Conservation (phyloP, 495 filamentous ascomycete genomes). For the Delitschia confertaspora region DNA sequence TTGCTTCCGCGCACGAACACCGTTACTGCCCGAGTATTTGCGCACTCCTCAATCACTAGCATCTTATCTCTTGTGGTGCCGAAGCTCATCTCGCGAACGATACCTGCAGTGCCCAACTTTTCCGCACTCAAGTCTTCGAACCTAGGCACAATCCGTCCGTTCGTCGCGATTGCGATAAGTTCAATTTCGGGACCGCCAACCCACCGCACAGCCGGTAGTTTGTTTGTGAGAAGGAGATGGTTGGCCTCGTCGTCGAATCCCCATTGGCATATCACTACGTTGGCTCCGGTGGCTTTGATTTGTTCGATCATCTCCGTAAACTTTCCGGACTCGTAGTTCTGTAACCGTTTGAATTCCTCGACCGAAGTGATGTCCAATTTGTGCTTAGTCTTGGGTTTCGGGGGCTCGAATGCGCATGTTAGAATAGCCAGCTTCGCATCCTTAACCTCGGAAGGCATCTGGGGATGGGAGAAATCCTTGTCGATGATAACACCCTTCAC, state of each 20-base stretch:
- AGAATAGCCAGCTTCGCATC: constrained; percentile 97
- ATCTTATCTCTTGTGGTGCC: constrained; percentile 98
- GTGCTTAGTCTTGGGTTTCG: constrained; percentile 99
- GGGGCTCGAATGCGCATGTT: constrained; percentile 98
- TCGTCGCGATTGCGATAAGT: constrained; percentile 95
- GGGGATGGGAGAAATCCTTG: constrained; percentile 99
- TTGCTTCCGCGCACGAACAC: constrained; percentile 95
- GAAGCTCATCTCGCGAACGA: constrained; percentile 91
- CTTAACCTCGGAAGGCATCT: constrained; percentile 89
- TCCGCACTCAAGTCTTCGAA: constrained; percentile 88
- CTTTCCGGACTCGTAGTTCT: constrained; percentile 89
- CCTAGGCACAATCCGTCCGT: constrained; percentile 90
- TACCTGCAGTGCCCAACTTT: constrained; percentile 83
- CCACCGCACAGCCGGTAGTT: constrained; percentile 93
- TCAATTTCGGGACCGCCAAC: constrained; percentile 98
- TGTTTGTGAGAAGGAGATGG: constrained; percentile 89
- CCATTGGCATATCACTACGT: constrained; percentile 98
- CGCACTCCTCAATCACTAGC: constrained; percentile 98
- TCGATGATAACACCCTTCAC: constrained; percentile 98
- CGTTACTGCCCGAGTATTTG: constrained; percentile 93
- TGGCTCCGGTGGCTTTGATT: constrained; percentile 94
- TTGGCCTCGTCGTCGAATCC: constrained; percentile 99
- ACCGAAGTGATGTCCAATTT: constrained; percentile 97
- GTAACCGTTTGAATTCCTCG: constrained; percentile 94
- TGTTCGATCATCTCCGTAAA: constrained; percentile 98